A percentile compares a stretch with the other conserved stretches of the same genome.
Evolutionary conservation across 768 basidiomycete genomes (phyloP).

Genomic region (Russula emetica): DNA sequence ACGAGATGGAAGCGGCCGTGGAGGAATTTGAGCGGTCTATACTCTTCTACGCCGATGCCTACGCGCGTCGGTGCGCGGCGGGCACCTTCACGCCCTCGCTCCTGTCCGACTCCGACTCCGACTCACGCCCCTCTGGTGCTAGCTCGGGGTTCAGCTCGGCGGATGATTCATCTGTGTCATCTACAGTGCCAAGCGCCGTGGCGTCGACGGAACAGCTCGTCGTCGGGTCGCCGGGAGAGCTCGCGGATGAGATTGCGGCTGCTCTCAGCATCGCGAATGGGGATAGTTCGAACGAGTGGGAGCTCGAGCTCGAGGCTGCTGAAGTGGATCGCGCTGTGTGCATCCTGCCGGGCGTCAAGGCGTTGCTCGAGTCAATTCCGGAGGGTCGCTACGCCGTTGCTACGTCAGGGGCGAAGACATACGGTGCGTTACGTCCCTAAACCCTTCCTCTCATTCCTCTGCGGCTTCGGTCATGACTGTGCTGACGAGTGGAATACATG

Average conservation of each 20-base stretch:
- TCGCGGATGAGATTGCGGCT: slow-evolving; percentile 1
- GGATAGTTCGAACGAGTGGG: slow-evolving; percentile 46
- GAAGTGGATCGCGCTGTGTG: slow-evolving; percentile 58
- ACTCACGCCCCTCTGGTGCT: not conserved
- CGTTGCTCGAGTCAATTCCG: slow-evolving; percentile 62
- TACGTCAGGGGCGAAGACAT: slow-evolving; percentile 69
- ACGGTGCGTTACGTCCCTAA: slow-evolving; percentile 39
- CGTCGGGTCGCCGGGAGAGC: not conserved
- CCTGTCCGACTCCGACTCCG: slow-evolving; percentile 37
- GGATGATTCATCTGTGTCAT: slow-evolving; percentile 42
- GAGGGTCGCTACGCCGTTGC: slow-evolving; percentile 66
- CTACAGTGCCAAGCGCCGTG: slow-evolving; percentile 30
- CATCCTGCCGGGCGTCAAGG: slow-evolving; percentile 66
- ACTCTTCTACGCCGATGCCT: slow-evolving; percentile 63
- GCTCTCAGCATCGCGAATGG: not conserved
- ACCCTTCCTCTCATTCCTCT: not conserved
- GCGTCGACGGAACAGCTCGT: slow-evolving; percentile 3
- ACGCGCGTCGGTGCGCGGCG: slow-evolving; percentile 42
- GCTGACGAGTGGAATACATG: slow-evolving; percentile 18
- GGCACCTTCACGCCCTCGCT: slow-evolving; percentile 35
- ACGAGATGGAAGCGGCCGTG: slow-evolving; percentile 57
- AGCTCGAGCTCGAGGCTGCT: slow-evolving; percentile 44
- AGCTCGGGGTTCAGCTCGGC: slow-evolving; percentile 29
- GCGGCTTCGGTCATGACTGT: slow-evolving; percentile 13
- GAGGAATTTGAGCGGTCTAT: slow-evolving; percentile 61